Evolutionary conservation across 2,329 filamentous ascomycete genomes (phyloP).

Genomic region (Calcarisporium arbuscula): DNA sequence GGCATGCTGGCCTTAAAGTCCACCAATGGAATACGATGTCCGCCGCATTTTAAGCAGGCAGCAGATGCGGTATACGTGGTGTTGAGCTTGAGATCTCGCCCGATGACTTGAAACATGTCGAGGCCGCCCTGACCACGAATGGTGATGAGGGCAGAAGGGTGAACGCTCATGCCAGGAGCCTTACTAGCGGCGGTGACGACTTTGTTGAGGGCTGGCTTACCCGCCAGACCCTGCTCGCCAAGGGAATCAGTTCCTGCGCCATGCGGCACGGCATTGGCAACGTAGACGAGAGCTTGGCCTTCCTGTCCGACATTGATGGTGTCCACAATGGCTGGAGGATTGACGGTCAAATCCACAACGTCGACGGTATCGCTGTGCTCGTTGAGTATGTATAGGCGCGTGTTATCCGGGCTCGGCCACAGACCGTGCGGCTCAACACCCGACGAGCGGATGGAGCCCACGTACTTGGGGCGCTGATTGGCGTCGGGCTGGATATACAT

Average conservation of each 20-base stretch:
- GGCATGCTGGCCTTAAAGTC: constrained; percentile 8
- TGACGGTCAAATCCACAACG: constrained; percentile 7
- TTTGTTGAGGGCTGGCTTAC: constrained; percentile 7
- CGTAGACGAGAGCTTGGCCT: constrained; percentile 11
- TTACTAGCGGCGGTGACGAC: constrained; percentile 1
- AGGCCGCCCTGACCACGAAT: constrained; percentile 8
- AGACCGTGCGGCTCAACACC: constrained; percentile 10
- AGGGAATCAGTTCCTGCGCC: constrained; percentile 9
- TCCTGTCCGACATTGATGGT: constrained; percentile 9
- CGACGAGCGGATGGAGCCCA: constrained; percentile 6
- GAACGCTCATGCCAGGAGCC: not conserved
- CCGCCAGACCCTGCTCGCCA: constrained; percentile 7
- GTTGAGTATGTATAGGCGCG: constrained; percentile 10
- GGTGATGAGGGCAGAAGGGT: constrained; percentile 8
- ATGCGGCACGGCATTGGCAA: constrained; percentile 6
- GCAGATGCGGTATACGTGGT: constrained; percentile 10
- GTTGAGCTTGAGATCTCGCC: constrained; percentile 7
- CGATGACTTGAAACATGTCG: constrained; percentile 12
- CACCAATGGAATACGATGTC: constrained; percentile 6
- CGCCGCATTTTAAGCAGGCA: not conserved
- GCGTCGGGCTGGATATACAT: constrained; percentile 8
- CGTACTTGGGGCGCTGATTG: constrained; percentile 2
- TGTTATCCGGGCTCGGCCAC: constrained; percentile 11
- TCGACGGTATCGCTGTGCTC: constrained; percentile 11
- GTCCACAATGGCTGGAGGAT: constrained; percentile 2